These are phyloP conservation scores for Bonia amplexicaulis DNA, from an alignment of 176 grass and related monocot genomes.

Conservation along the genomic window DNA sequence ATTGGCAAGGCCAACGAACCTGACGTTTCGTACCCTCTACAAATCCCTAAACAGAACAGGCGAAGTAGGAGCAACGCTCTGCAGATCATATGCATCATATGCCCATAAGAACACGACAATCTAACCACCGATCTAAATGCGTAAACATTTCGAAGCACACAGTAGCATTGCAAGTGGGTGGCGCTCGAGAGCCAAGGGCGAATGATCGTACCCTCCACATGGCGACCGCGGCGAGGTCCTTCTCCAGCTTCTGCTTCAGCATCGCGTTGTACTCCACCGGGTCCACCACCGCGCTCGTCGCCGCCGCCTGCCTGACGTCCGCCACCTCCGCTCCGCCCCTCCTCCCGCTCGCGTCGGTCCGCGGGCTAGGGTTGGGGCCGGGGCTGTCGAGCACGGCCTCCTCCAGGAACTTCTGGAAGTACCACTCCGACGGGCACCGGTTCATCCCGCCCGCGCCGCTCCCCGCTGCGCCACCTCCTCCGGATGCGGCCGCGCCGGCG, in stretches of 20 bases:
- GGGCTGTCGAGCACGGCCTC: neutral
- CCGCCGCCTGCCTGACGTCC: neutral
- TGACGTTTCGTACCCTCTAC: neutral
- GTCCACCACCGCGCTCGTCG: constrained; percentile 37
- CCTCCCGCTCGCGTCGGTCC: neutral
- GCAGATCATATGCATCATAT: neutral
- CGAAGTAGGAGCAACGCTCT: no score
- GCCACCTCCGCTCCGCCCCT: no score
- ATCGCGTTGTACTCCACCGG: constrained; percentile 67
- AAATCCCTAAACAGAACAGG: neutral
- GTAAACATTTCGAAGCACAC: neutral
- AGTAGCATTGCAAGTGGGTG: neutral
- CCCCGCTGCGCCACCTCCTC: neutral
- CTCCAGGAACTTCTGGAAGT: constrained; percentile 54
- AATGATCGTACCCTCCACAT: constrained; percentile 68
- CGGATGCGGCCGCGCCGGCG: neutral
- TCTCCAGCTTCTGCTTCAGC: constrained; percentile 88
- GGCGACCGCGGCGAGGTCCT: constrained; percentile 80
- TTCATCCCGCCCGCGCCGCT: neutral
- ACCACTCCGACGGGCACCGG: constrained; percentile 32
- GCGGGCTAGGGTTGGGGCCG: neutral
- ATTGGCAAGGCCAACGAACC: neutral
- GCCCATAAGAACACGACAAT: neutral
- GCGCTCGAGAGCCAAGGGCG: neutral
- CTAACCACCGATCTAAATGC: neutral